These are phyloP conservation scores for Aspergillus clavatus DNA, from an alignment of 2,329 filamentous ascomycete species.

Conservation along the genomic window DNA sequence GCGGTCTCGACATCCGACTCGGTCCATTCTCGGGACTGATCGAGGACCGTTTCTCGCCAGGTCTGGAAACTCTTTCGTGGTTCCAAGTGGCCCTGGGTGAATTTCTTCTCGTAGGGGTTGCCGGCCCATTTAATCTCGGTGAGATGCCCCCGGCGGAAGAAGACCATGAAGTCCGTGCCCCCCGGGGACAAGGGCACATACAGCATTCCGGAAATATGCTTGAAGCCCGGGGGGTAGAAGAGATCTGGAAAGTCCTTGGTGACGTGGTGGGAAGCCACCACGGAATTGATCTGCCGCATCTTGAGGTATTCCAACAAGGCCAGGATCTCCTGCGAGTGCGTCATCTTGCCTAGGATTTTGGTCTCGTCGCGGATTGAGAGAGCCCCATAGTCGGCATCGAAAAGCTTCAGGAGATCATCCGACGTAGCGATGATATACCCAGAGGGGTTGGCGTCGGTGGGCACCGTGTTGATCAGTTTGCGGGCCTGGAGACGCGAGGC, in stretches of 20 bases:
- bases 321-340: slow-evolving; percentile 75
- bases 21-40: slow-evolving; percentile 81
- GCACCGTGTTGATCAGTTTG: slow-evolving; percentile 82
- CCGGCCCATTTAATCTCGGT: slow-evolving; percentile 69
- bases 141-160: slow-evolving; percentile 75
- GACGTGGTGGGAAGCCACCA: slow-evolving; percentile 74
- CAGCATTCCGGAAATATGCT: slow-evolving; percentile 69
- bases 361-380: slow-evolving; percentile 84
- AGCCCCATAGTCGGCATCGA: slow-evolving; percentile 81
- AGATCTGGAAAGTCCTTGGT: slow-evolving; percentile 74
- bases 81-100: slow-evolving; percentile 69
- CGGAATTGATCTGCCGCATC: slow-evolving; percentile 67
- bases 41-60: slow-evolving; percentile 76
- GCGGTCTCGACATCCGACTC: slow-evolving; percentile 87
- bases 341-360: slow-evolving; percentile 71
- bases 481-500: slow-evolving; percentile 77
- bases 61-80: slow-evolving; percentile 75
- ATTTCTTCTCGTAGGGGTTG: slow-evolving; percentile 62
- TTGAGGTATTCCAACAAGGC: slow-evolving; percentile 81
- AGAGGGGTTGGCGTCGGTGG: slow-evolving; percentile 74
- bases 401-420: slow-evolving; percentile 75
- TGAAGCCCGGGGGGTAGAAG: slow-evolving; percentile 72
- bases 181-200: slow-evolving; percentile 74
- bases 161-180: slow-evolving; percentile 81
- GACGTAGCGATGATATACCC: slow-evolving; percentile 89